These are phyloP conservation scores for Aspergillus coremiiformis DNA, from an alignment of 495 filamentous ascomycete genomes.

Conservation along the genomic window DNA sequence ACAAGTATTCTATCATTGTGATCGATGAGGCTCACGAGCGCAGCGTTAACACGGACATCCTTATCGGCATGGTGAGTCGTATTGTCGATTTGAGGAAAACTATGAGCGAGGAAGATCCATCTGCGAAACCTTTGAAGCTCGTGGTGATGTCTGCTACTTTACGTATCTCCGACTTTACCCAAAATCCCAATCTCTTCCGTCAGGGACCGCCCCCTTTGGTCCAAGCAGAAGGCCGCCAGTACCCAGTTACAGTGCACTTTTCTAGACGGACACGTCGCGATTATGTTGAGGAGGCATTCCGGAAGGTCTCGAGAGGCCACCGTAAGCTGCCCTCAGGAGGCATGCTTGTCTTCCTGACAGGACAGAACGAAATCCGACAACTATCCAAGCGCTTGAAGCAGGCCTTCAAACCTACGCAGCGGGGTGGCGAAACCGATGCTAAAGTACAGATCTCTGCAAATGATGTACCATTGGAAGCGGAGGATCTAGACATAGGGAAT, in stretches of 20 bases:
- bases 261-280: conserved; percentile 73
- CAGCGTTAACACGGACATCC: conserved; percentile 94
- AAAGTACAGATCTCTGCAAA: conserved; percentile 66
- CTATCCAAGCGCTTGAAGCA: conserved; percentile 71
- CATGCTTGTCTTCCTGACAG: conserved; percentile 93
- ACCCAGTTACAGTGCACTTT: conserved; percentile 85
- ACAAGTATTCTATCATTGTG: conserved; percentile 89
- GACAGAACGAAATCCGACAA: conserved; percentile 79
- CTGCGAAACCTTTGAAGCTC: conserved; percentile 75
- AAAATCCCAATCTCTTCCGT: conserved; percentile 73
- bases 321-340: conserved; percentile 84
- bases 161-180: conserved; percentile 79
- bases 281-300: conserved; percentile 82
- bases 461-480: conserved; percentile 73
- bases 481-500: conserved; percentile 78
- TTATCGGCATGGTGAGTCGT: conserved; percentile 91
- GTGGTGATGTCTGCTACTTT: conserved; percentile 98
- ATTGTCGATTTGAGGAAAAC: conserved; percentile 71
- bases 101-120: conserved; percentile 54
- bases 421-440: conserved; percentile 46
- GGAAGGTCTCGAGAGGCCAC: conserved; percentile 83
- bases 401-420: conserved; percentile 54
- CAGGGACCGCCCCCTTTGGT: conserved; percentile 71
- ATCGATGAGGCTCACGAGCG: conserved; percentile 98
- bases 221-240: conserved; percentile 90